Percentiles rank a stretch among this genome's conserved stretches.
phyloP scores from a whole-genome alignment of 2,329 filamentous ascomycete genomes.

The Fusarium oxysporum region DNA sequence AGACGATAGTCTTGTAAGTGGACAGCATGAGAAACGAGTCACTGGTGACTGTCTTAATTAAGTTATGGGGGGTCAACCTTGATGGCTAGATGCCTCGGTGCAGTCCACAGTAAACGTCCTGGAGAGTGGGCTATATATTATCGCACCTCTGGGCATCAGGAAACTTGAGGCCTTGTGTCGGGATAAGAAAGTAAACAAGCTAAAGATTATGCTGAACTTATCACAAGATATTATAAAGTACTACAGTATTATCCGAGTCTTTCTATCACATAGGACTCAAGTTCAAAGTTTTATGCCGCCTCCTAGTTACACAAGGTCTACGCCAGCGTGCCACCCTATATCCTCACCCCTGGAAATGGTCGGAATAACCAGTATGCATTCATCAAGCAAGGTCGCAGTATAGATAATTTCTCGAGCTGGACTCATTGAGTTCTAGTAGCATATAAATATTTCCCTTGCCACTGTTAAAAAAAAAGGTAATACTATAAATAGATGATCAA shows the following conservation, averaged over 20 bases:
- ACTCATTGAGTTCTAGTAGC: neutral
- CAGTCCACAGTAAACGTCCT: neutral
- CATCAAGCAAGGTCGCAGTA: neutral
- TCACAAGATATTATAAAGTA: neutral
- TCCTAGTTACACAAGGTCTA: neutral
- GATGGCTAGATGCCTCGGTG: neutral
- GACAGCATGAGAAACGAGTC: neutral
- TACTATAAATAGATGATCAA: neutral
- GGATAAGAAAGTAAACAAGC: neutral
- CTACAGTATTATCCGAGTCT: neutral
- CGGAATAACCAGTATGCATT: neutral
- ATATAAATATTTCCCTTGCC: neutral
- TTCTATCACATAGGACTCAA: neutral
- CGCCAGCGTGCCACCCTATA: neutral
- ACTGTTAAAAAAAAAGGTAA: neutral
- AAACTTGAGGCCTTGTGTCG: neutral
- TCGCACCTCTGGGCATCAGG: neutral
- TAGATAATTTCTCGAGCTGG: neutral
- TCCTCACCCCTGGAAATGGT: neutral
- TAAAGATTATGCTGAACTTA: neutral
- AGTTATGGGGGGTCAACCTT: neutral
- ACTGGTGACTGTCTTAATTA: neutral
- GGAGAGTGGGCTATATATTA: neutral
- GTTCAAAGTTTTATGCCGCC: neutral
- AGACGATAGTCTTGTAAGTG: slow-evolving; percentile 4